Evolutionary conservation across 2,329 filamentous ascomycete species (phyloP).

Genomic region (Scedosporium boydii): DNA sequence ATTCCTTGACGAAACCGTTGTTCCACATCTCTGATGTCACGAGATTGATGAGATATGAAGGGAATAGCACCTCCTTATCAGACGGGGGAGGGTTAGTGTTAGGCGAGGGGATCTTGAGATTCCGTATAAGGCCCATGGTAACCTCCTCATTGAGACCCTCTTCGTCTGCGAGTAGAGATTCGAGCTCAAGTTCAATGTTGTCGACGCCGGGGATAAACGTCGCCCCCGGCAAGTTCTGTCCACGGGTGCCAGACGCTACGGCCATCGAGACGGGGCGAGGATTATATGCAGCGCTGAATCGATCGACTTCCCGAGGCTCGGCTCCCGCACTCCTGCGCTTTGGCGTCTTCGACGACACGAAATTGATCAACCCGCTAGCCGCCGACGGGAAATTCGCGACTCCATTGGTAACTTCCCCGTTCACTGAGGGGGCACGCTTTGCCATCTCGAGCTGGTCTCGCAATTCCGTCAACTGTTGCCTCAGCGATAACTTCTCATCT

Average conservation of each 20-base stretch:
- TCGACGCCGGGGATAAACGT: constrained; percentile 75
- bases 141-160: constrained; percentile 96
- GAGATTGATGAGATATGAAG: constrained; percentile 95
- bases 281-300: constrained; percentile 88
- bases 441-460: constrained; percentile 88
- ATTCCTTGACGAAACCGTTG: constrained; percentile 99
- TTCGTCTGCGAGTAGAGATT: constrained; percentile 88
- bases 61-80: constrained; percentile 98
- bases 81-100: constrained; percentile 81
- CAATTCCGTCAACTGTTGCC: constrained; percentile 80
- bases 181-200: constrained; percentile 89
- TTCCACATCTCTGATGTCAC: constrained; percentile 99
- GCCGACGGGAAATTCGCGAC: constrained; percentile 34
- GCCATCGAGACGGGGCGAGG: constrained; percentile 96
- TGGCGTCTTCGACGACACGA: constrained; percentile 94
- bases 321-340: constrained; percentile 88
- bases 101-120: constrained; percentile 90
- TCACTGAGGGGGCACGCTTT: constrained; percentile 66
- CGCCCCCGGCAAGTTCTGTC: constrained; percentile 60
- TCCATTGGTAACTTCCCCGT: constrained; percentile 45
- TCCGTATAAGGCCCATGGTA: constrained; percentile 88
- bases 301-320: constrained; percentile 75
- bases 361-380: constrained; percentile 78
- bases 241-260: constrained; percentile 55
- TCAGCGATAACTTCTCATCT: constrained; percentile 73